Percentiles rank a stretch among this genome's conserved stretches.
phyloP scores from a whole-genome alignment of 2,329 filamentous ascomycete species.

The Coccinonectria pachysandricola region DNA sequence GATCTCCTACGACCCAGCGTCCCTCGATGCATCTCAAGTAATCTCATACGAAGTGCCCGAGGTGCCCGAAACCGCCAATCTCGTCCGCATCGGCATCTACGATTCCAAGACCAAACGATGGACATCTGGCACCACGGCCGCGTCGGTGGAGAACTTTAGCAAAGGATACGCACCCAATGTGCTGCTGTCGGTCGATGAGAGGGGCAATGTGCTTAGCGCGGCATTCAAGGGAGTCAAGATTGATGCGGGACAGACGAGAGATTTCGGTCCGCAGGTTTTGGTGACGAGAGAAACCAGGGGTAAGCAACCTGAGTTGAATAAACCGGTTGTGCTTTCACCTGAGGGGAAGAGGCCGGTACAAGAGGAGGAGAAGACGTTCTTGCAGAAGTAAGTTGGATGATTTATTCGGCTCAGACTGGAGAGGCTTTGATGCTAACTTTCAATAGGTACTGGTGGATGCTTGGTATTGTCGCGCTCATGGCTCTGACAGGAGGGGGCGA shows the following conservation, averaged over 20 bases:
- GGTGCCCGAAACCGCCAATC: constrained; percentile 31
- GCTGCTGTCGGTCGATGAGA: constrained; percentile 38
- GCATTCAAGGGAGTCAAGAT: constrained; percentile 45
- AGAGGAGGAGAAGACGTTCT: constrained; percentile 50
- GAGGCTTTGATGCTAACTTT: constrained; percentile 22
- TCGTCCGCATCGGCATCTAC: constrained; percentile 50
- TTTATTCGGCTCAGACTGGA: no score
- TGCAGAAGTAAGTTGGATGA: constrained; percentile 52
- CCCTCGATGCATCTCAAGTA: constrained; percentile 34
- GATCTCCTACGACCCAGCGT: constrained; percentile 42
- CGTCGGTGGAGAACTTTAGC: constrained; percentile 45
- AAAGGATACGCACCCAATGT: constrained; percentile 52
- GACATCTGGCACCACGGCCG: constrained; percentile 45
- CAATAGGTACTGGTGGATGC: constrained; percentile 56
- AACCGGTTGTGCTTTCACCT: constrained; percentile 50
- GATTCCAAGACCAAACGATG: constrained; percentile 36
- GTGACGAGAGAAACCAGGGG: constrained; percentile 39
- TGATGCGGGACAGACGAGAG: constrained; percentile 53
- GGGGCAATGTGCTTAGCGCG: constrained; percentile 38
- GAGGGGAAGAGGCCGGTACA: constrained; percentile 48
- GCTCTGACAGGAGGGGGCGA: constrained; percentile 42
- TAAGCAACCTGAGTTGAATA: constrained; percentile 49
- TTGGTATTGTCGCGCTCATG: constrained; percentile 43
- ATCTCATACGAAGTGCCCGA: constrained; percentile 47
- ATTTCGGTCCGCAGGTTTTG: constrained; percentile 51